Evolutionary conservation across 768 basidiomycete genomes (phyloP), one percentile per base, ranked within the genome.

Genomic region (Galerina marginata): DNA sequence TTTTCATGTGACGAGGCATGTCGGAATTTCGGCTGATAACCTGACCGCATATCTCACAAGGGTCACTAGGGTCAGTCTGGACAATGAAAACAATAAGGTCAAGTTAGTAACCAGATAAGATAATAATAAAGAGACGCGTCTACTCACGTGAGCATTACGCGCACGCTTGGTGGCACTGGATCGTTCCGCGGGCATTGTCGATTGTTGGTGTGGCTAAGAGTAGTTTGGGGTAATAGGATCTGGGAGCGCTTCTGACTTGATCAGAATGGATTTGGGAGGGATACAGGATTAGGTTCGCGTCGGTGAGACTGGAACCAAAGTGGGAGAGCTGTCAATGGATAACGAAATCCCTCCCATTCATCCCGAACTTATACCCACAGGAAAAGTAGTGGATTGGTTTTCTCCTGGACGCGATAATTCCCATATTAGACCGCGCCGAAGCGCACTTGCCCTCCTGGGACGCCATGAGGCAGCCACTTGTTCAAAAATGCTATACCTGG

Each of bases 351-450:
- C 25, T 50, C 36, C 36, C 49, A 51, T 45, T 53, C 50, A 14
- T 55, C 25, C 55, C 37, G 12, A 38, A 10, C 50, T 56, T 56
- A 52, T 61, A 56, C 54, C 43, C 10, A 38, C 20, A 56, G 48
- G 45, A 61, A 61, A 56, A 51, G 15, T 38, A 44, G 37, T 48
- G 60, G 60, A 61, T 61, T 61, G 60, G 60, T 56, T 53, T 61
- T 20, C n/a, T 37, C 29, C 12, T 6, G 11, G 25, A 39, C 51
- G 38, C 37, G 39, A 29, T 26, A 56, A 42, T 61, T 61, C 44
- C 60, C 52, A 29, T 42, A 61, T 61, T 26, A 25, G 45, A 38
- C 14, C 15, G 16, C 4, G 11, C 15, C 23, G 33, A 16, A 38
- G 53, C 16, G 23, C 40, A 54, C 23, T 44, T 54, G 12, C 53